Base-by-base conservation (phyloP, 2,329 filamentous ascomycete species). In the Exserohilum rostratum region DNA sequence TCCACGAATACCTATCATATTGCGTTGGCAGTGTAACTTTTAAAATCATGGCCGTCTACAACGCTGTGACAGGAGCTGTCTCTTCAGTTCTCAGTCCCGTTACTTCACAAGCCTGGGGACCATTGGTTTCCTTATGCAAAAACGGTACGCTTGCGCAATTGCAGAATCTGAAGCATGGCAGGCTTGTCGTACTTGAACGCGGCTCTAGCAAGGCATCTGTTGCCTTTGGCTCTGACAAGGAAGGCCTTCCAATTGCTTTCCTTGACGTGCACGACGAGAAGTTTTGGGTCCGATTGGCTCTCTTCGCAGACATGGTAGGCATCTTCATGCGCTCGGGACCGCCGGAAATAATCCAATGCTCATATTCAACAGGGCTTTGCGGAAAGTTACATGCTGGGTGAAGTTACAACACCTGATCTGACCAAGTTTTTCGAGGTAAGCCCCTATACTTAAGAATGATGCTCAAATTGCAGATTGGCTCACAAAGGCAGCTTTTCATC, bases 301-400 rank as follows among this genome's bases (percentile, higher is more conserved):
- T 91, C 25, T 89, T 90, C 67, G 86, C 85, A 33, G 88, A 91
- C 71, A 90, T 91, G 87, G 79, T 80, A 61, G n/a, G 73, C 63
- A 39, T 22, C 18, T 10, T 7, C 9, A 10, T 11, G 37, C 18
- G 20, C 9, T 30, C 30, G 13, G 7, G 2, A 31, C 3, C 5
- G 37, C n/a, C 11, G 2, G 12, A 17, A 25, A 17, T 15, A 20
- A 35, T 13, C 20, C 12, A 27, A 11, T 15, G 38, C 44, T 48
- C 22, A 55, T 22, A 18, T 15, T 15, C 17, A 25, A 15, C 37
- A 80, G 78, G 88, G 88, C 2, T 90, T 91, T 60, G 85, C 87
- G 11, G 86, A 89, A 70, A 84, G 86, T 25, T 90, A 89, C 67
- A 90, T 91, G 87, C 79, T 90, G 13, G 86, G 85, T 39, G 88